Evolutionary conservation across 1,284 basidiomycete genomes (phyloP).

Genomic region (Boletus putidus): DNA sequence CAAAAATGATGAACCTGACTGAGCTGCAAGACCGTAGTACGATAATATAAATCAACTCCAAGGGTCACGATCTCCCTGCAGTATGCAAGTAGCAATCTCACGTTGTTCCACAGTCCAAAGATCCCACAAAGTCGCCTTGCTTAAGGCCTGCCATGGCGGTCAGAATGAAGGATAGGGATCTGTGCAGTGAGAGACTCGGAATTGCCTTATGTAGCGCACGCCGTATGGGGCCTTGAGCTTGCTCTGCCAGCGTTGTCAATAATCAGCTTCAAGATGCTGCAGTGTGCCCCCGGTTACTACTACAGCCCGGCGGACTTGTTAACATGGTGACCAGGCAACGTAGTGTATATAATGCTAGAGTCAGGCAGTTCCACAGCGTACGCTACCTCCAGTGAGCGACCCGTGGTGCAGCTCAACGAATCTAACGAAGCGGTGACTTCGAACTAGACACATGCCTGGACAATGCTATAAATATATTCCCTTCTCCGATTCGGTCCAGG

Average conservation of each 20-base stretch:
- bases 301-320: neutral
- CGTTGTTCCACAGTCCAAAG: slow-evolving; percentile 93
- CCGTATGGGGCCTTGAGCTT: neutral
- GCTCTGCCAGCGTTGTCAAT: too few relatives aligned
- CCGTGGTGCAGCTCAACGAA: neutral
- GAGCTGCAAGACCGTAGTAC: slow-evolving; percentile 55
- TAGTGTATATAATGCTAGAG: neutral
- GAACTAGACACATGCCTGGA: neutral
- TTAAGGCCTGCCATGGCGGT: slow-evolving; percentile 45
- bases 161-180: neutral
- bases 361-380: neutral
- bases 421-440: neutral
- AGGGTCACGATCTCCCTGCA: neutral
- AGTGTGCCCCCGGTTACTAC: neutral
- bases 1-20: slow-evolving; percentile 92
- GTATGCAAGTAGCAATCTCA: slow-evolving; percentile 43
- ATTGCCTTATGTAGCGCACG: slow-evolving; percentile 21
- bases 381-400: neutral
- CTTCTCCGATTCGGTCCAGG: slow-evolving; percentile 57
- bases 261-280: neutral
- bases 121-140: slow-evolving; percentile 80
- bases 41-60: slow-evolving; percentile 4
- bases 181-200: neutral
- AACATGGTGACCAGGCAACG: slow-evolving; percentile 1
- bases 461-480: slow-evolving; percentile 42